phyloP scores from a whole-genome alignment of 805 yeast genomes.

The Myxozyma mucilagina region DNA sequence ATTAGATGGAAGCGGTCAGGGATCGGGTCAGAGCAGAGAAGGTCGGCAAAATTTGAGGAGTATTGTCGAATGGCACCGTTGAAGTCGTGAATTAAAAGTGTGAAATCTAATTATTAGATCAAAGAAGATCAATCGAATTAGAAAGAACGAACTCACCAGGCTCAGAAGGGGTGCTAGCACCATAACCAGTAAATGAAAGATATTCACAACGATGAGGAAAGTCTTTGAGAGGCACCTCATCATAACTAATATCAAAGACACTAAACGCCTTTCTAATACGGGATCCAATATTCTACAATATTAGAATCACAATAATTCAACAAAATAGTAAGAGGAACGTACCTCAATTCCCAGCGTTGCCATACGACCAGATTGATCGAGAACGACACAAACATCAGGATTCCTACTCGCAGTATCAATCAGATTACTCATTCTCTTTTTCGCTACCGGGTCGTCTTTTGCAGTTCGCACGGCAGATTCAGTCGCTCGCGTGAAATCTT shows the following conservation, averaged over 20 bases:
- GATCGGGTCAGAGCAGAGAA: slow-evolving; percentile 23
- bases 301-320: background rate
- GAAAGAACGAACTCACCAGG: slow-evolving; percentile 10
- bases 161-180: slow-evolving; percentile 28
- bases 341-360: slow-evolving; percentile 33
- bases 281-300: slow-evolving; percentile 28
- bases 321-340: background rate
- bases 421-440: slow-evolving; percentile 14
- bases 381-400: slow-evolving; percentile 34
- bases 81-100: slow-evolving; percentile 37
- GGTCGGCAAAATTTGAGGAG: slow-evolving; percentile 34
- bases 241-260: slow-evolving; percentile 28
- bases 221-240: slow-evolving; percentile 18
- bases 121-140: background rate
- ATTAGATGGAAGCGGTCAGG: slow-evolving; percentile 38
- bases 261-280: slow-evolving; percentile 27
- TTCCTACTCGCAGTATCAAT: slow-evolving; percentile 30
- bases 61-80: slow-evolving; percentile 41
- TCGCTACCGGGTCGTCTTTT: slow-evolving; percentile 2
- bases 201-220: slow-evolving; percentile 25
- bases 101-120: slow-evolving; percentile 27
- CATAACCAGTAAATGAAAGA: slow-evolving; percentile 24
- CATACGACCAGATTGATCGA: slow-evolving; percentile 33
- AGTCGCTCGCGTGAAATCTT: slow-evolving; percentile 34
- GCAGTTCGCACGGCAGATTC: slow-evolving; percentile 34